These are phyloP conservation scores for Fraxinus paxiana DNA, from an alignment of 305 asterid species.

Conservation along the genomic window DNA sequence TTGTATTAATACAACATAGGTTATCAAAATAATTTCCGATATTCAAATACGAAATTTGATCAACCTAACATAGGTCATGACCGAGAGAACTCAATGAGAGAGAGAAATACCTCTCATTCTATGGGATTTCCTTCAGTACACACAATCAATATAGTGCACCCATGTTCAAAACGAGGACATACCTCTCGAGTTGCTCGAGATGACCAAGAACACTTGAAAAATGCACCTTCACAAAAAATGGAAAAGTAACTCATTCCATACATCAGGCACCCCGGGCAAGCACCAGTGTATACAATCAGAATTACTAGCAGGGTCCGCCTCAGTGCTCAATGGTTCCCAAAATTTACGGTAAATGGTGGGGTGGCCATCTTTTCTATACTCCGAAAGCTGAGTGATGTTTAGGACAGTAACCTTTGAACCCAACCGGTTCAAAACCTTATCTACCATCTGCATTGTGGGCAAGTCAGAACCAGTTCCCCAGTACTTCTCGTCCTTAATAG, in stretches of 20 bases:
- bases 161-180: neutral
- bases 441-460: constrained; percentile 70
- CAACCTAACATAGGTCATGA: too few relatives aligned
- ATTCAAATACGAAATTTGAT: too few relatives aligned
- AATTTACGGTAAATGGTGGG: constrained; percentile 84
- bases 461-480: constrained; percentile 72
- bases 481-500: constrained; percentile 49
- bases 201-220: neutral
- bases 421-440: constrained; percentile 44
- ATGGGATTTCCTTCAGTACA: neutral
- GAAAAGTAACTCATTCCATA: constrained; percentile 79
- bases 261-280: constrained; percentile 81
- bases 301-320: constrained; percentile 59
- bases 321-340: constrained; percentile 72
- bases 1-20: neutral
- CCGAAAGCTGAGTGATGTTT: constrained; percentile 81
- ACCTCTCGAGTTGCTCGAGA: neutral
- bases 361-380: constrained; percentile 84
- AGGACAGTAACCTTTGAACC: constrained; percentile 60
- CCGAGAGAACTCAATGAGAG: too few relatives aligned
- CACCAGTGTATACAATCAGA: constrained; percentile 98
- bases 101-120: neutral
- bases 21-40: too few relatives aligned
- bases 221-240: constrained; percentile 43
- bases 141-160: neutral